A percentile compares a stretch with the other conserved stretches of the same genome.
Conservation (phyloP, 108 stramenopile species). For the Stephanodiscus triporus region DNA sequence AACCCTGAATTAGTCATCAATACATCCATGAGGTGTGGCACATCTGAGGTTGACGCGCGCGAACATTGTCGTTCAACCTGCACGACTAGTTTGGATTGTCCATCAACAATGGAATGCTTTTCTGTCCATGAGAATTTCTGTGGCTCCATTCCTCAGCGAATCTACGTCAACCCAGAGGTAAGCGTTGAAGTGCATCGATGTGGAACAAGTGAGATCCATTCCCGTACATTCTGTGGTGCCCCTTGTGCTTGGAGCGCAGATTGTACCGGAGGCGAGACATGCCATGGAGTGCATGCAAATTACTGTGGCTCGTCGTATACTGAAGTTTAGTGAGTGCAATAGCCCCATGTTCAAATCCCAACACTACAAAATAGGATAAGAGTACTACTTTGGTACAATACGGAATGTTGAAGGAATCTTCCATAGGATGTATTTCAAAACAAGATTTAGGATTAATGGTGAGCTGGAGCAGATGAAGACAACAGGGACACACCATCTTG, state of each 20-base stretch:
- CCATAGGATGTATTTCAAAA: too few relatives aligned
- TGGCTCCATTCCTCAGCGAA: constrained; percentile 29
- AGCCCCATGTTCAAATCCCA: too few relatives aligned
- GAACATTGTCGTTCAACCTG: constrained; percentile 29
- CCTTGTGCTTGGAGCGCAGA: constrained; percentile 19
- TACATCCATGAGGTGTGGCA: constrained; percentile 31
- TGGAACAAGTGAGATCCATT: constrained; percentile 16
- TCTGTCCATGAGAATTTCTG: constrained; percentile 29
- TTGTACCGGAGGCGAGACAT: neutral
- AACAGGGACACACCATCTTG: too few relatives aligned
- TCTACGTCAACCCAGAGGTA: constrained; percentile 17
- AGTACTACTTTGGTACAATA: too few relatives aligned
- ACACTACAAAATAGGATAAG: too few relatives aligned
- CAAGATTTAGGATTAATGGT: too few relatives aligned
- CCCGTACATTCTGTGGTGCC: constrained; percentile 36
- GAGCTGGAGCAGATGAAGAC: too few relatives aligned
- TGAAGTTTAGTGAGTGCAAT: too few relatives aligned
- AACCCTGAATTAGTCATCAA: constrained; percentile 11
- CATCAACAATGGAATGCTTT: constrained; percentile 16
- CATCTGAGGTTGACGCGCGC: constrained; percentile 36
- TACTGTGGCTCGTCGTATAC: neutral
- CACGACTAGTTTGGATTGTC: constrained; percentile 23
- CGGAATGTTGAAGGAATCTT: too few relatives aligned
- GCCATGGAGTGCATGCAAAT: neutral
- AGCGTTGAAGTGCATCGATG: constrained; percentile 16